Evolutionary conservation across 169 alveolate genomes (phyloP).

Genomic region (Neospora caninum): DNA sequence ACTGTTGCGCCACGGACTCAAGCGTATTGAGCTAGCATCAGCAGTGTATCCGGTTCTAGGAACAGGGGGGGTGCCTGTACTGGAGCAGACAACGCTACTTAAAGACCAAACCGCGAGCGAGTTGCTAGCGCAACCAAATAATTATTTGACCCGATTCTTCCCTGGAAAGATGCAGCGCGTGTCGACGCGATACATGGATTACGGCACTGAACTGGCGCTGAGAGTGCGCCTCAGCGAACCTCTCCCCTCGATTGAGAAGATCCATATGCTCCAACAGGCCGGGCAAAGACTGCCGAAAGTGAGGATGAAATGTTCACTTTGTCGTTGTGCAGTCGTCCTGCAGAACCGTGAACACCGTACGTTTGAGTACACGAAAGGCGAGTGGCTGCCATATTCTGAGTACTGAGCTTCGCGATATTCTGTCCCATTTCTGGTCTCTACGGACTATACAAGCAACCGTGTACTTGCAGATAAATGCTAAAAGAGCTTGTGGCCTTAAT

Average conservation of each 20-base stretch:
- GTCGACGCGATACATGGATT: slow-evolving; percentile 20
- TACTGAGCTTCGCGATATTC: no score
- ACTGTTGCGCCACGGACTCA: background rate
- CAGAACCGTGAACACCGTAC: background rate
- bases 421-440: no score
- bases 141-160: background rate
- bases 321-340: background rate
- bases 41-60: slow-evolving; percentile 1
- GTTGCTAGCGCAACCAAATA: background rate
- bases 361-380: background rate
- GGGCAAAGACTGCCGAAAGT: background rate
- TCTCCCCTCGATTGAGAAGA: background rate
- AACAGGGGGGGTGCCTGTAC: background rate
- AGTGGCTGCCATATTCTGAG: no score
- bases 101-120: background rate
- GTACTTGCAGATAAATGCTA: no score
- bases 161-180: background rate
- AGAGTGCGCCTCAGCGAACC: slow-evolving; percentile 8
- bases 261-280: background rate
- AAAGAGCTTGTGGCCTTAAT: no score
- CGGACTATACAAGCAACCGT: no score
- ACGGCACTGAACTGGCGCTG: slow-evolving; percentile 11
- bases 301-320: background rate
- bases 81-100: background rate
- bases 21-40: background rate